Percentiles rank a stretch among this genome's conserved stretches.
Evolutionary conservation across 1,284 basidiomycete genomes (phyloP).

Genomic region (Porodaedalea pini): DNA sequence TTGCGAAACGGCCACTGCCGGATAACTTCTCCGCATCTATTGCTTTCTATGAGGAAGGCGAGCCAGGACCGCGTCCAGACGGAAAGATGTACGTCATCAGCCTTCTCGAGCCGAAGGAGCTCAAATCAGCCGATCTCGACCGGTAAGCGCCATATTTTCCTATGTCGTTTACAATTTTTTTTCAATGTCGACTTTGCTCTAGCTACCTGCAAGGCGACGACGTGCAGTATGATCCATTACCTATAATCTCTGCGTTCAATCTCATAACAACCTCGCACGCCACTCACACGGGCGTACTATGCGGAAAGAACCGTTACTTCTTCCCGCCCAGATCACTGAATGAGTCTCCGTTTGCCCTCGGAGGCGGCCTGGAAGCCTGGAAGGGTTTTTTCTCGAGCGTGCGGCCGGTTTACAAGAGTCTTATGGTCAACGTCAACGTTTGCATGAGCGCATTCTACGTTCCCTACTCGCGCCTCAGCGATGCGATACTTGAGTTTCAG

Average conservation of each 20-base stretch:
- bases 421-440: constrained; percentile 73
- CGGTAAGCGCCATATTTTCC: constrained; percentile 44
- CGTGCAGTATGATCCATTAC: constrained; percentile 45
- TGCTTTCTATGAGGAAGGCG: constrained; percentile 53
- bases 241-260: constrained; percentile 61
- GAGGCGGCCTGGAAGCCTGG: constrained; percentile 51
- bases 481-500: constrained; percentile 49
- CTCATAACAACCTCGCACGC: constrained; percentile 61
- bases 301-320: constrained; percentile 63
- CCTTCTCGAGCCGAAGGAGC: constrained; percentile 44
- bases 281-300: constrained; percentile 48
- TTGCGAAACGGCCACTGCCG: constrained; percentile 53
- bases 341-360: constrained; percentile 32
- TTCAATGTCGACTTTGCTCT: background rate
- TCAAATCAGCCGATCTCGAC: constrained; percentile 42
- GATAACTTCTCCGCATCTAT: constrained; percentile 50
- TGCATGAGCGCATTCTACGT: constrained; percentile 72
- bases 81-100: constrained; percentile 51
- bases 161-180: background rate
- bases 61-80: constrained; percentile 37
- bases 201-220: constrained; percentile 53
- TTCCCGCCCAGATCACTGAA: constrained; percentile 36
- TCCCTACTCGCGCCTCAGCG: constrained; percentile 54
- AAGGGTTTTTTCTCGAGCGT: constrained; percentile 69
- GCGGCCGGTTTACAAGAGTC: constrained; percentile 57